phyloP scores from a whole-genome alignment of 2,329 filamentous ascomycete genomes.

The Simplicillium aogashimaense region DNA sequence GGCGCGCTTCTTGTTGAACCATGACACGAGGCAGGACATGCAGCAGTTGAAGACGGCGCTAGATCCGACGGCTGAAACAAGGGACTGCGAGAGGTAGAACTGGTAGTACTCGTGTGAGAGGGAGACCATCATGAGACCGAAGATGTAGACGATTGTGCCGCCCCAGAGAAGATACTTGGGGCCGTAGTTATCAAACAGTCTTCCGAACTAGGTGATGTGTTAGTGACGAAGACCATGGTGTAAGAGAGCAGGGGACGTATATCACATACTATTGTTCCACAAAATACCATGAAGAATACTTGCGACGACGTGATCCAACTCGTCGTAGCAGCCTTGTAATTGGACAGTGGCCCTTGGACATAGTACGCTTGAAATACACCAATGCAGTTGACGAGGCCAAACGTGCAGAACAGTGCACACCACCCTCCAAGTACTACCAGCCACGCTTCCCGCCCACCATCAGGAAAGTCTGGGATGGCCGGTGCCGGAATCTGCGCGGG shows the following conservation, averaged over 20 bases:
- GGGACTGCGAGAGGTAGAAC: constrained; percentile 30
- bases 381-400: constrained; percentile 32
- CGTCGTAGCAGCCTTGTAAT: constrained; percentile 39
- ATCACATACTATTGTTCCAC: constrained; percentile 36
- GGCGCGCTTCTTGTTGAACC: constrained; percentile 42
- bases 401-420: constrained; percentile 32
- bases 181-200: constrained; percentile 55
- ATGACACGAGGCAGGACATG: constrained; percentile 33
- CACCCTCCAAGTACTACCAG: constrained; percentile 40
- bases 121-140: constrained; percentile 56
- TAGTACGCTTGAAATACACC: constrained; percentile 54
- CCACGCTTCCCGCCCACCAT: constrained; percentile 49
- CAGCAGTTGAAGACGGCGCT: constrained; percentile 30
- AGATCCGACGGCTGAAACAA: constrained; percentile 30
- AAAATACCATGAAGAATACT: constrained; percentile 36
- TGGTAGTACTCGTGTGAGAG: constrained; percentile 35
- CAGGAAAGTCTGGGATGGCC: constrained; percentile 44
- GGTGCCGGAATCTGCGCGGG: constrained; percentile 8
- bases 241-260: constrained; percentile 23
- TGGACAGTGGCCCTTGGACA: constrained; percentile 31
- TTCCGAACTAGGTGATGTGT: constrained; percentile 33
- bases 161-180: constrained; percentile 44
- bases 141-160: constrained; percentile 47
- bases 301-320: constrained; percentile 52
- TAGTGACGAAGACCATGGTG: not conserved